Evolutionary conservation across 331 rosid species (phyloP).

Genomic region (Erythrophleum ivorense): DNA sequence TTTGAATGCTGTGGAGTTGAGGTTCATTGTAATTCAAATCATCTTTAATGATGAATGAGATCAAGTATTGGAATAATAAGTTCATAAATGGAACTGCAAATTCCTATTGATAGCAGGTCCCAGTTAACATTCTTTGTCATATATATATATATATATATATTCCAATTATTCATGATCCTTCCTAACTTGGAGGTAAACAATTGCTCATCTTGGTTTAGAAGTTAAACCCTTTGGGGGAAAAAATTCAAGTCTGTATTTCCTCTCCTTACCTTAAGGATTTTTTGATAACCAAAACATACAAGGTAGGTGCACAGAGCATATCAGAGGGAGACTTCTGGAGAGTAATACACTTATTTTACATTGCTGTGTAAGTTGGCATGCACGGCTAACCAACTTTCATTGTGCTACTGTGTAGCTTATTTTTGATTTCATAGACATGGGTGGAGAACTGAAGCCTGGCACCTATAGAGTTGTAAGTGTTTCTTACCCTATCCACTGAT

Average conservation of each 20-base stretch:
- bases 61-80: neutral
- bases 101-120: neutral
- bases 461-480: conserved; percentile 80
- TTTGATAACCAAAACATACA: neutral
- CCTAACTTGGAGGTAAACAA: neutral
- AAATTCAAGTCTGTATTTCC: neutral
- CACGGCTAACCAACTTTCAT: conserved; percentile 37
- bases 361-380: conserved; percentile 20
- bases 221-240: neutral
- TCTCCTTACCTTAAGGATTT: neutral
- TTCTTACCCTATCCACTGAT: conserved; percentile 30
- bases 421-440: conserved; percentile 68
- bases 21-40: neutral
- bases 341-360: conserved; percentile 10
- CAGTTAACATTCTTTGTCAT: neutral
- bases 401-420: conserved; percentile 55
- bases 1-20: conserved; percentile 9
- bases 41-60: conserved; percentile 15
- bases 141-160: neutral
- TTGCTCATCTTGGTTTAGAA: neutral
- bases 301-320: neutral
- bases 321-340: conserved; percentile 13
- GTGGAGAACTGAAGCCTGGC: conserved; percentile 60
- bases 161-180: neutral
- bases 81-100: neutral